Base-by-base conservation (phyloP, 768 basidiomycete genomes). In the Albatrellus ellisii region DNA sequence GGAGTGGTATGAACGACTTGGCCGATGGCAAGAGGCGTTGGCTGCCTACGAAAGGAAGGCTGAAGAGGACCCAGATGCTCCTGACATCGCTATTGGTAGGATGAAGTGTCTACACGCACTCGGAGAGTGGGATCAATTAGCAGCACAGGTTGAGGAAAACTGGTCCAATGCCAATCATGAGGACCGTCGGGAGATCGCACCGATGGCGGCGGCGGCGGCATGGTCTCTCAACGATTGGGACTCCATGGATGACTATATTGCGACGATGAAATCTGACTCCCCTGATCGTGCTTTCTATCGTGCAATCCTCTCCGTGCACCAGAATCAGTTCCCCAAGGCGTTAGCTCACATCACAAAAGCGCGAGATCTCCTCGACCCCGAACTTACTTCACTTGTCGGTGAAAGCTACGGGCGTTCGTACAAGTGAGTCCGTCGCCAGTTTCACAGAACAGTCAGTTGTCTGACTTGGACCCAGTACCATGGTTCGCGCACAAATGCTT, bases 151-250 rank as follows among this genome's bases (percentile, higher is more conserved):
- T 1, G 81, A 87, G 43, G 79, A 88, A 49, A 75, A 81, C 48
- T 99, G 95, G 95, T 59, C 73, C 3, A 82, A 73, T 47, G 83
- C 88, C 9, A 77, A 69, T 36, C 71, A 80, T 44, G 91, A 95
- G 40, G 80, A 90, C 49, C 79, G 84, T 36, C 73, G 81, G 39
- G 82, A 86, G 60, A 95, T 98, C 49, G 91, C 95, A 0, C 92
- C 95, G 0, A 82, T 99, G 69, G 95, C 94, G 0, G 88, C 95
- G 1, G 92, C 94, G 0, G 94, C 95, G 1, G 88, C 91, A 2
- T 99, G 95, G 94, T 89, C 89, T 2, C 63, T 97, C 43, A 80
- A 83, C 49, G 92, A 97, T 52, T 99, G 95, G 95, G 91, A 97
- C 52, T 73, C 80, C 3, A 99, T 99, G 95, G 95, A 98, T 34